Base-by-base conservation (phyloP, 1,139 yeast genomes). In the Blastobotrys elegans region DNA sequence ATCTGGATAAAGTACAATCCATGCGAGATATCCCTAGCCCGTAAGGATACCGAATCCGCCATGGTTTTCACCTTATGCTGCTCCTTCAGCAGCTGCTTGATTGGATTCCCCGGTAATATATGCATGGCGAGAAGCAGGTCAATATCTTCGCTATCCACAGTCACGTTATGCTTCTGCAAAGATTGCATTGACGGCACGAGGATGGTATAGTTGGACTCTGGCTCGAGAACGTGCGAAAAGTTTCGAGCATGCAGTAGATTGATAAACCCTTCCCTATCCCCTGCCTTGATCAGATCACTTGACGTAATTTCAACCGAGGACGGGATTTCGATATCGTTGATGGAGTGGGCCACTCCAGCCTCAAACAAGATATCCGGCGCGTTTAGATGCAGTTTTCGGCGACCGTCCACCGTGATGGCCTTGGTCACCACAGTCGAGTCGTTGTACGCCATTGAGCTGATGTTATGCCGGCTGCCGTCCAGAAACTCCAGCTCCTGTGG, bases 321-420 rank as follows among this genome's bases (percentile, higher is more conserved):
- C 0, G 97, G 96, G 8, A 88, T 66, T 1, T 18, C 17, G 0
- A 87, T 71, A 10, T 73, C 65, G 40, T 73, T 68, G 4, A 85
- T 69, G 1, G 90, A 79, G 61, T 89, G 97, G 2, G 87, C 77
- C 0, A 90, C 96, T 0, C 97, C 98, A 60, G 84, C 83, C 52
- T 78, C 80, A 62, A 86, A 90, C 16, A 92, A 63, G 7, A 88
- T 74, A 62, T 92, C 97, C 1, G 80, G 71, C 51, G 79, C 74
- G 44, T 73, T 70, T 2, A 62, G 47, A 22, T 31, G 32, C 11
- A 45, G 53, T 26, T 52, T 50, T 17, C 51, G 40, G 1, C 27
- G 43, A 4, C 55, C 58, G 31, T 65, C 65, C 22, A 74, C 52
- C 21, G 55, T 50, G 21, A 67, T 49, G 57, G 54, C 53, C 71